Evolutionary conservation across 2,329 filamentous ascomycete species (phyloP).

Genomic region (Neofusicoccum sp.): DNA sequence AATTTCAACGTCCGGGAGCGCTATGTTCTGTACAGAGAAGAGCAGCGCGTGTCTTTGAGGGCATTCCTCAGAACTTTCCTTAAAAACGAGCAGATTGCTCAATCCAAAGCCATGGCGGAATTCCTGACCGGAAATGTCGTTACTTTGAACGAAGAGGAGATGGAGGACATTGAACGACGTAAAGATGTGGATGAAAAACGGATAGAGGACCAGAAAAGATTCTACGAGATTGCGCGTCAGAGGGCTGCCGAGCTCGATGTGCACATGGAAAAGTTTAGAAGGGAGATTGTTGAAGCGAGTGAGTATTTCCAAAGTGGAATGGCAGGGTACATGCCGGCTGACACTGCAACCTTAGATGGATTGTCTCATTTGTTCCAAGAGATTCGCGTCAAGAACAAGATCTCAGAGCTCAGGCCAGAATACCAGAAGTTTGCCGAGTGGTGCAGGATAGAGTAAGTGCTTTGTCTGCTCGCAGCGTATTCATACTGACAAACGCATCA

Average conservation of each 20-base stretch:
- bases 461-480: neutral
- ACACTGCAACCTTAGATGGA: constrained; percentile 60
- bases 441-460: constrained; percentile 77
- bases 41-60: constrained; percentile 84
- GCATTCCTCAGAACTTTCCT: constrained; percentile 86
- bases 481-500: constrained; percentile 24
- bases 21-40: constrained; percentile 74
- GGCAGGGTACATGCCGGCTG: constrained; percentile 15
- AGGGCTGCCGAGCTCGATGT: constrained; percentile 90
- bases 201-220: constrained; percentile 86
- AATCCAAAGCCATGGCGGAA: constrained; percentile 77
- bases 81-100: constrained; percentile 78
- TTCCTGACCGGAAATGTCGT: constrained; percentile 77
- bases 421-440: constrained; percentile 99
- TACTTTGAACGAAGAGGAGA: constrained; percentile 75
- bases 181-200: constrained; percentile 84
- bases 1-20: constrained; percentile 35
- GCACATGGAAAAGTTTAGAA: constrained; percentile 84
- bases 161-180: constrained; percentile 73
- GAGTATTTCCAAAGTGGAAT: constrained; percentile 34
- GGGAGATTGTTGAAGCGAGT: constrained; percentile 71
- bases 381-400: constrained; percentile 84
- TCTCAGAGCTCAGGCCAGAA: constrained; percentile 85
- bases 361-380: constrained; percentile 90
- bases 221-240: constrained; percentile 92